phyloP scores from a whole-genome alignment of 164 flowering plant species.

The Santalum album region DNA sequence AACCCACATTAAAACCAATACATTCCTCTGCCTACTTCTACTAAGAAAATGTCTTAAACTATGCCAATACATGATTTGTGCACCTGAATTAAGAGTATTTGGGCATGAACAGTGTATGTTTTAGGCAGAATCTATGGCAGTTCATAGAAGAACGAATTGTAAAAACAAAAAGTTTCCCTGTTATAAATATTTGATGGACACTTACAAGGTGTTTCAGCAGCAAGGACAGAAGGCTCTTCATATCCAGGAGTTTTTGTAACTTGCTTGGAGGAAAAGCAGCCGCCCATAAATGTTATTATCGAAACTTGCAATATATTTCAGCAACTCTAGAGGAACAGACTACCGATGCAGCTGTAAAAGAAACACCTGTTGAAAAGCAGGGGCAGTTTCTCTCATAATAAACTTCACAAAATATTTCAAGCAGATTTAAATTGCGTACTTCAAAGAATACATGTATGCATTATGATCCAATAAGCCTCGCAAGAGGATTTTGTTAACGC shows the following conservation, averaged over 20 bases:
- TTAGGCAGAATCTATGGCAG: neutral
- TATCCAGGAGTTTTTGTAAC: slow-evolving; percentile 35
- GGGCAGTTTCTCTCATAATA: too few relatives aligned
- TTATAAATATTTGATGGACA: slow-evolving; percentile 8
- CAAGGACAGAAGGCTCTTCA: slow-evolving; percentile 69
- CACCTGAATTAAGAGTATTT: too few relatives aligned
- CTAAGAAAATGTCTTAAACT: too few relatives aligned
- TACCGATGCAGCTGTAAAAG: neutral
- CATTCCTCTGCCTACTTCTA: too few relatives aligned
- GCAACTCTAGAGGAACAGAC: neutral
- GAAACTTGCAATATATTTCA: neutral
- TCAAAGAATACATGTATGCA: too few relatives aligned
- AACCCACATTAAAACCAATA: too few relatives aligned
- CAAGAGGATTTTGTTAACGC: too few relatives aligned
- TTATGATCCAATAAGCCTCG: too few relatives aligned
- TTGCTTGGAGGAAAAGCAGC: slow-evolving; percentile 44
- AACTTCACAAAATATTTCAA: too few relatives aligned
- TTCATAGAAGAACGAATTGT: neutral
- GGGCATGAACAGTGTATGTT: too few relatives aligned
- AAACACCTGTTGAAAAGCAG: neutral
- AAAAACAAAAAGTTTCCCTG: neutral
- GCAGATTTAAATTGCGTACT: too few relatives aligned
- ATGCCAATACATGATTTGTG: too few relatives aligned
- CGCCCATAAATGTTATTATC: slow-evolving; percentile 29
- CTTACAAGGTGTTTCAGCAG: slow-evolving; percentile 71